Conservation (phyloP, 2,329 filamentous ascomycete genomes). For the Pyrenophora teres region DNA sequence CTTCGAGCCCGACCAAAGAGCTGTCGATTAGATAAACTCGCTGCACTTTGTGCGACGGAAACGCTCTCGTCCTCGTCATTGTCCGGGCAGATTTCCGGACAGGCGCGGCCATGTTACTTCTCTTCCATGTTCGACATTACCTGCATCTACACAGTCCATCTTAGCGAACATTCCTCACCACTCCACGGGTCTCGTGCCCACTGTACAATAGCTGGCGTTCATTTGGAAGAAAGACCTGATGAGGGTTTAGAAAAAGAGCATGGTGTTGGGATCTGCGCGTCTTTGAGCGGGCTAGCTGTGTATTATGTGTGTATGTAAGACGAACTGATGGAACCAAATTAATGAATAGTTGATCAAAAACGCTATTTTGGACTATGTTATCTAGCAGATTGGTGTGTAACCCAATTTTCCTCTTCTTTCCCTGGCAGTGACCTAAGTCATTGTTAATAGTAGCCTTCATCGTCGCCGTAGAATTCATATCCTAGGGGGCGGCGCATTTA, state of each 20-base stretch:
- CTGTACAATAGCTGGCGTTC: slow-evolving; percentile 27
- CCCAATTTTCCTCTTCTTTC: too few relatives aligned
- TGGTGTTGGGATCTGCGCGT: slow-evolving; percentile 8
- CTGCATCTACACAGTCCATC: slow-evolving; percentile 18
- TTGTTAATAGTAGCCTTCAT: too few relatives aligned
- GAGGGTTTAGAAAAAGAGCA: slow-evolving; percentile 5
- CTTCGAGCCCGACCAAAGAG: slow-evolving; percentile 28
- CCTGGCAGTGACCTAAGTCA: too few relatives aligned
- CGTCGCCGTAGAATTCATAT: too few relatives aligned
- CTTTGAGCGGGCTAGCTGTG: slow-evolving; percentile 6
- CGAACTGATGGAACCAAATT: slow-evolving; percentile 12
- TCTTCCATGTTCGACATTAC: slow-evolving; percentile 16
- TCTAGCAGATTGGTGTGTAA: too few relatives aligned
- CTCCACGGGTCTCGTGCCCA: slow-evolving; percentile 20
- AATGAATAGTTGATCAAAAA: slow-evolving; percentile 7
- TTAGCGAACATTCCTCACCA: slow-evolving; percentile 21
- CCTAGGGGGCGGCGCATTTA: too few relatives aligned
- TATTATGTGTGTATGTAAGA: slow-evolving; percentile 11
- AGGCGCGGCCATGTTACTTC: slow-evolving; percentile 1
- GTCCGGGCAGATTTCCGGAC: not conserved
- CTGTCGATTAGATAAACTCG: slow-evolving; percentile 2
- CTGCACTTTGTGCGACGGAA: slow-evolving; percentile 6
- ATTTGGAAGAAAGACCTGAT: slow-evolving; percentile 3
- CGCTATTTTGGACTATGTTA: not conserved
- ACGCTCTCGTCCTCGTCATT: not conserved